These are phyloP conservation scores for Penicillium verrucosum DNA, from an alignment of 2,329 filamentous ascomycete genomes.

Conservation along the genomic window DNA sequence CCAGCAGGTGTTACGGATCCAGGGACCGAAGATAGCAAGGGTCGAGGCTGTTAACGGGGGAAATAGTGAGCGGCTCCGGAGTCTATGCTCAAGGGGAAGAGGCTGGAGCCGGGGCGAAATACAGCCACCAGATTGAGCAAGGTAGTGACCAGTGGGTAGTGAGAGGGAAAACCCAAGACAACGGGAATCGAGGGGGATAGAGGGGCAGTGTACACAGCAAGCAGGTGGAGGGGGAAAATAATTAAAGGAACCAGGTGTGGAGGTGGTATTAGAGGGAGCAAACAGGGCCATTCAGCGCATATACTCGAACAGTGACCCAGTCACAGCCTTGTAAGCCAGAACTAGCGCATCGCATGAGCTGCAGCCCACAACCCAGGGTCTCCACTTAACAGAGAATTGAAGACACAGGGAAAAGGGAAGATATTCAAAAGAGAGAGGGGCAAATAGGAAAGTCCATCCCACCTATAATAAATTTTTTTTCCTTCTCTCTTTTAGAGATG, in stretches of 20 bases:
- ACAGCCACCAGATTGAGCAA: constrained; percentile 1
- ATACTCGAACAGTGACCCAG: neutral
- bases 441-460: constrained; percentile 7
- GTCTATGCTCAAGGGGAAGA: neutral
- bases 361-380: neutral
- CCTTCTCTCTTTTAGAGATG: neutral
- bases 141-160: constrained; percentile 7
- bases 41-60: neutral
- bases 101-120: neutral
- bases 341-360: constrained; percentile 4
- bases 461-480: constrained; percentile 12
- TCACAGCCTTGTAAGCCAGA: neutral
- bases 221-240: neutral
- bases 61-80: neutral
- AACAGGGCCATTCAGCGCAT: constrained; percentile 3
- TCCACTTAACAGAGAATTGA: neutral
- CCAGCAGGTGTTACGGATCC: constrained; percentile 9
- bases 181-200: neutral
- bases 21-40: neutral
- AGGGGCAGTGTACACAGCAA: neutral
- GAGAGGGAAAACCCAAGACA: neutral
- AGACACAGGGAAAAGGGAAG: neutral
- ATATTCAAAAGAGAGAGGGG: neutral
- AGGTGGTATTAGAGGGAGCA: neutral
- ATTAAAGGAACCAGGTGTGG: neutral